Evolutionary conservation across 2,329 filamentous ascomycete genomes (phyloP).

Genomic region (Aschersonia sp.): DNA sequence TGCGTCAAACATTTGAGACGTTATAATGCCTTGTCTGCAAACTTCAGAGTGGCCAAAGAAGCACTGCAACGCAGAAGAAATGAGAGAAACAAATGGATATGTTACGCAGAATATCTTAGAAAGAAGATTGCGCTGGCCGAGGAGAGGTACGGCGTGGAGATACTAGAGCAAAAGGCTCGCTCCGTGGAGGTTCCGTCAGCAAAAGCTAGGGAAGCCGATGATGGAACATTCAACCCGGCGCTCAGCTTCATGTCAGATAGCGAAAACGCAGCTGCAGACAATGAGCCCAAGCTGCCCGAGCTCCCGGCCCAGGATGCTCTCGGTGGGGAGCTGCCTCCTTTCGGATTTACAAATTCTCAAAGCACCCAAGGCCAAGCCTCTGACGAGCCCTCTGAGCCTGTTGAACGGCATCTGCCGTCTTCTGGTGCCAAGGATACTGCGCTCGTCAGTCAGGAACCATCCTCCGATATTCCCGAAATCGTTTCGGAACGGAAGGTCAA

Average conservation of each 20-base stretch:
- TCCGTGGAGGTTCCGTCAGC: slow-evolving; percentile 1
- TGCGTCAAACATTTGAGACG: slow-evolving; percentile 23
- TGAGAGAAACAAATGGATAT: slow-evolving; percentile 28
- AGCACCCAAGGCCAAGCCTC: slow-evolving; percentile 14
- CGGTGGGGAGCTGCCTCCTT: slow-evolving; percentile 1
- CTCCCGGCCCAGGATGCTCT: background rate
- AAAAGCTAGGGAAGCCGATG: slow-evolving; percentile 3
- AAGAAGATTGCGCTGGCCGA: slow-evolving; percentile 28
- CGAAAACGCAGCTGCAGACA: background rate
- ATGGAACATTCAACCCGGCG: background rate
- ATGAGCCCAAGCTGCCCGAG: slow-evolving; percentile 2
- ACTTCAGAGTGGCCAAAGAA: slow-evolving; percentile 25
- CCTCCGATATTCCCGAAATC: slow-evolving; percentile 36
- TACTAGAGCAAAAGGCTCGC: slow-evolving; percentile 9
- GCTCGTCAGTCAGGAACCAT: slow-evolving; percentile 34
- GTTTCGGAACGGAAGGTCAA: slow-evolving; percentile 33
- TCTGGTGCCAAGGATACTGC: slow-evolving; percentile 3
- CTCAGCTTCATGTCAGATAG: slow-evolving; percentile 2
- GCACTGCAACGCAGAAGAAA: slow-evolving; percentile 24
- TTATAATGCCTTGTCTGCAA: slow-evolving; percentile 24
- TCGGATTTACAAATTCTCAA: slow-evolving; percentile 9
- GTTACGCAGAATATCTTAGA: slow-evolving; percentile 27
- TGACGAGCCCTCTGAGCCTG: slow-evolving; percentile 9
- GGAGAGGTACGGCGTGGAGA: slow-evolving; percentile 17
- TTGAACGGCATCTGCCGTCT: slow-evolving; percentile 8